Conservation (phyloP, 1,139 yeast genomes). For the Pichia norvegensis region DNA sequence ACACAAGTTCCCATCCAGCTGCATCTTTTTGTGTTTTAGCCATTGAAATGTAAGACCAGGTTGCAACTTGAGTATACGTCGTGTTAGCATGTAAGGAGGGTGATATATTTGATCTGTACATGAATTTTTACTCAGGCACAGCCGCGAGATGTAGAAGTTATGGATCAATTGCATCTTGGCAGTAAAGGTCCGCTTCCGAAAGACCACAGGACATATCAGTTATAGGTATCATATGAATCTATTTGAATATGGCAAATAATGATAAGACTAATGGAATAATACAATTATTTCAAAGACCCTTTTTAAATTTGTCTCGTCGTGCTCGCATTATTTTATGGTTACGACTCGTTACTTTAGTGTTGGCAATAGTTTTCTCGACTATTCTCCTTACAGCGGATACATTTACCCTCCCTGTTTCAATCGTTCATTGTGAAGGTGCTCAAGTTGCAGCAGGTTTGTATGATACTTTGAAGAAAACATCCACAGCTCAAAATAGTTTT, state of each 20-base stretch:
- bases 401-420: conserved; percentile 31
- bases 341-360: conserved; percentile 3
- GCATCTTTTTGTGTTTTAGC: conserved; percentile 17
- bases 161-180: too few relatives aligned
- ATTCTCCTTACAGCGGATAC: conserved; percentile 4
- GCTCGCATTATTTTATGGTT: conserved; percentile 10
- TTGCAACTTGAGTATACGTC: too few relatives aligned
- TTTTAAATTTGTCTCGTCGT: conserved; percentile 9
- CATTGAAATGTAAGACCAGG: conserved; percentile 11
- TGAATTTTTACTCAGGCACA: too few relatives aligned
- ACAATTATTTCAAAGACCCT: conserved; percentile 6
- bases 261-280: too few relatives aligned
- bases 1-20: conserved; percentile 22
- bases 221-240: too few relatives aligned
- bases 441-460: conserved; percentile 48
- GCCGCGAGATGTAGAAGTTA: too few relatives aligned
- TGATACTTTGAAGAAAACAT: conserved; percentile 37
- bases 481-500: conserved; percentile 18
- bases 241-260: too few relatives aligned
- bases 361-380: conserved; percentile 4
- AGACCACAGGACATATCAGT: too few relatives aligned
- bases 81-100: too few relatives aligned
- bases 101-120: not conserved
- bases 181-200: too few relatives aligned
- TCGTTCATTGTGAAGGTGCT: conserved; percentile 42